A percentile compares a stretch with the other conserved stretches of the same genome.
Conservation (phyloP, 164 flowering plant genomes). For the Echeveria elegans region DNA sequence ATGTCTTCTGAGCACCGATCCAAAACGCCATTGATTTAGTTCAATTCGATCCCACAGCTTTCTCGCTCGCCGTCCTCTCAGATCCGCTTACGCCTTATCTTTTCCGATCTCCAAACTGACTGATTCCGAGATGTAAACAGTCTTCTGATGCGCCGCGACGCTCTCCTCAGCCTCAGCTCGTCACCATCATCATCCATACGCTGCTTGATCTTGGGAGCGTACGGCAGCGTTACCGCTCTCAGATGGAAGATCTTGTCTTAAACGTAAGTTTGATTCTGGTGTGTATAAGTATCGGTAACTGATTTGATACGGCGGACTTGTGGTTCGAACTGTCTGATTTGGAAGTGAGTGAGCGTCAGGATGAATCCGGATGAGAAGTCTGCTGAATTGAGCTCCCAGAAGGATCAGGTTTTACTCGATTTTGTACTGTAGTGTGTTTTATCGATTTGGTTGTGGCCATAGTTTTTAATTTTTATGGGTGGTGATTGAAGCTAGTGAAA, state of each 20-base stretch:
- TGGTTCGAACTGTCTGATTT: background rate
- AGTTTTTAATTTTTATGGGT: background rate
- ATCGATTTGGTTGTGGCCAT: background rate
- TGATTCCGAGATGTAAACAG: too few relatives aligned
- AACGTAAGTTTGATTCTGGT: background rate
- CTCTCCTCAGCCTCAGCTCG: background rate
- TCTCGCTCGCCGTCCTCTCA: background rate
- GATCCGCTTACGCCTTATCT: background rate
- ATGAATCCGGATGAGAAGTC: background rate
- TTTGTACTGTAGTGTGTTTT: background rate
- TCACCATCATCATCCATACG: background rate
- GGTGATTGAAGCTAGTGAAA: background rate
- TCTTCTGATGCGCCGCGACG: background rate
- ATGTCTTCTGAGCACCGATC: background rate
- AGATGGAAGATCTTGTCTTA: background rate
- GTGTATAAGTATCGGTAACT: background rate
- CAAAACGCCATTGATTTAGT: background rate
- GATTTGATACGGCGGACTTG: background rate
- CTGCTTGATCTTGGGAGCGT: background rate
- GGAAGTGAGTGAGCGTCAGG: background rate
- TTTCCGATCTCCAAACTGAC: background rate
- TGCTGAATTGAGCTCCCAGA: background rate
- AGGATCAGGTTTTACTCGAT: background rate
- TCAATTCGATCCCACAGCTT: background rate
- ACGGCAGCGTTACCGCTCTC: background rate